phyloP scores from a whole-genome alignment of 768 basidiomycete genomes.

The Trametes coccinea region DNA sequence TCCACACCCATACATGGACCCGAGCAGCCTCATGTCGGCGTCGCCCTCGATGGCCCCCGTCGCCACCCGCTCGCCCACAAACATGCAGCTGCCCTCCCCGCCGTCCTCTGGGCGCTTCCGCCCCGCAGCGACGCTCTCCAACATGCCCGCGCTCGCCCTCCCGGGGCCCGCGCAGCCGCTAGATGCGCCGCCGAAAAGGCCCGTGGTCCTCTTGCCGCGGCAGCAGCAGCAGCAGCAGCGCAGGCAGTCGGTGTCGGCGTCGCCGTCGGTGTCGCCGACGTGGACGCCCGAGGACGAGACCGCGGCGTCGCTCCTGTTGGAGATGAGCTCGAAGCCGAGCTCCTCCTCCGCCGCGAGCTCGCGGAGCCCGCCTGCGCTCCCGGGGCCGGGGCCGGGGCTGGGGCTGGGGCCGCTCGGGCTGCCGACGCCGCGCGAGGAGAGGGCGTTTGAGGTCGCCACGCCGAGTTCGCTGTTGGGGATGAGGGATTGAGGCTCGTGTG shows the following conservation, averaged over 20 bases:
- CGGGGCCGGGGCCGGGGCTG: neutral
- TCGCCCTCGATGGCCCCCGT: slow-evolving; percentile 8
- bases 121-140: slow-evolving; percentile 32
- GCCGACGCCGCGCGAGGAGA: slow-evolving; percentile 5
- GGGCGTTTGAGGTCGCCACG: slow-evolving; percentile 25
- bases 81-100: slow-evolving; percentile 38
- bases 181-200: too few species aligned
- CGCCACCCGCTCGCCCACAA: slow-evolving; percentile 8
- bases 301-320: slow-evolving; percentile 65
- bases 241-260: slow-evolving; percentile 20
- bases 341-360: slow-evolving; percentile 32
- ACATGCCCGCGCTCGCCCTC: slow-evolving; percentile 46
- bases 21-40: slow-evolving; percentile 26
- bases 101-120: slow-evolving; percentile 36
- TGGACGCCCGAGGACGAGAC: slow-evolving; percentile 67
- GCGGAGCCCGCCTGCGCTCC: slow-evolving; percentile 1
- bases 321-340: slow-evolving; percentile 53
- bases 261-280: slow-evolving; percentile 29
- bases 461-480: slow-evolving; percentile 30
- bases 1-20: slow-evolving; percentile 37
- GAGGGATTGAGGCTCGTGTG: slow-evolving; percentile 11
- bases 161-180: slow-evolving; percentile 54
- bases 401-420: neutral
- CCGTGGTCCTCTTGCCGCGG: too few species aligned
- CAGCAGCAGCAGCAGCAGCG: slow-evolving; percentile 15